A percentile compares a stretch with the other conserved stretches of the same genome.
Conservation (phyloP, 306 rosid genomes). For the Betula pendula region DNA sequence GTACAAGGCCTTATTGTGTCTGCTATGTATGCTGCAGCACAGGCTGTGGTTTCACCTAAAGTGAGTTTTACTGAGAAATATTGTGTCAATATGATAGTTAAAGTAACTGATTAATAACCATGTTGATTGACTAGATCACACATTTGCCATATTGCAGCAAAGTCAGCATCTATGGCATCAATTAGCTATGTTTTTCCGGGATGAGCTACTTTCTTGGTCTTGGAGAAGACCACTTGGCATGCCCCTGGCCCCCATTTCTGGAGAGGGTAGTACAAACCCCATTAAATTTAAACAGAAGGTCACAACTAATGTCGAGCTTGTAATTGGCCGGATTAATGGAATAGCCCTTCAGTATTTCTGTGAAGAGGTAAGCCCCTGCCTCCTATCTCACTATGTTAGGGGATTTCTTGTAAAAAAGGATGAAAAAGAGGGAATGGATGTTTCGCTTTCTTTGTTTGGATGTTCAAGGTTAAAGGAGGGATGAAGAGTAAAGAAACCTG, state of each 20-base stretch:
- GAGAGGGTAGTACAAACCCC: slow-evolving; percentile 77
- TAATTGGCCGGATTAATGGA: slow-evolving; percentile 67
- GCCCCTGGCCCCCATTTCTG: slow-evolving; percentile 78
- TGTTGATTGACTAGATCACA: slow-evolving; percentile 14
- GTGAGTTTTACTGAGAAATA: slow-evolving; percentile 41
- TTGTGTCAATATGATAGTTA: not conserved
- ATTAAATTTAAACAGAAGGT: slow-evolving; percentile 86
- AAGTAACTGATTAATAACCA: not conserved
- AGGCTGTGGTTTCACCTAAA: slow-evolving; percentile 92
- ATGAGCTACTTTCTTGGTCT: slow-evolving; percentile 96
- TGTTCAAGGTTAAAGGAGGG: not conserved
- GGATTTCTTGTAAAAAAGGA: no score
- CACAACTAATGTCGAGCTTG: slow-evolving; percentile 78
- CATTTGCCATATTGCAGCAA: slow-evolving; percentile 69
- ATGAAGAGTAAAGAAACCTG: not conserved
- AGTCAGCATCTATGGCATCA: slow-evolving; percentile 96
- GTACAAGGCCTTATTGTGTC: slow-evolving; percentile 98
- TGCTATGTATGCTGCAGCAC: slow-evolving; percentile 98
- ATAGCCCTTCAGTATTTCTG: slow-evolving; percentile 84
- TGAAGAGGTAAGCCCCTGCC: slow-evolving; percentile 71
- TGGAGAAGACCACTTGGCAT: slow-evolving; percentile 98
- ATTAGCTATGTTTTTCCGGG: slow-evolving; percentile 99
- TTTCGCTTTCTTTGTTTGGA: not conserved
- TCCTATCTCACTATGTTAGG: not conserved
- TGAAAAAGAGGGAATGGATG: not conserved